These are phyloP conservation scores for Saccharomyces hybrid DNA, from an alignment of 1,139 yeast genomes.

Conservation along the genomic window DNA sequence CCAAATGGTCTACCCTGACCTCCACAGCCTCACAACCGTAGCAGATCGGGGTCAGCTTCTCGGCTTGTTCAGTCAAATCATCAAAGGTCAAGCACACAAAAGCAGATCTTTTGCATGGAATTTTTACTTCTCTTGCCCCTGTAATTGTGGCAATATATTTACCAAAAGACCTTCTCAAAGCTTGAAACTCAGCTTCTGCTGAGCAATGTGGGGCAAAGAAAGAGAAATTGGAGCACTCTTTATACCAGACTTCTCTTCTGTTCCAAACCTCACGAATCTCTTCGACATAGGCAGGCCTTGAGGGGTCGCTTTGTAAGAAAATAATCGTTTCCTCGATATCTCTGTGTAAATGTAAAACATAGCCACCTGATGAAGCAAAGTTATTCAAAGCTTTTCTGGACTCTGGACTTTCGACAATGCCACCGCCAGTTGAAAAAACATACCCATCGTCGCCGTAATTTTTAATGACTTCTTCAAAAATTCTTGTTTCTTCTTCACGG, in stretches of 20 bases:
- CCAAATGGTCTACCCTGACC: slow-evolving; percentile 66
- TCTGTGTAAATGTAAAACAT: slow-evolving; percentile 86
- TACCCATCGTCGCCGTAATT: slow-evolving; percentile 45
- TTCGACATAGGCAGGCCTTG: slow-evolving; percentile 78
- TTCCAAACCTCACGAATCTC: slow-evolving; percentile 80
- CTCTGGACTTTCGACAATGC: slow-evolving; percentile 72
- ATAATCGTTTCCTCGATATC: slow-evolving; percentile 72
- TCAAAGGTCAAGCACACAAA: slow-evolving; percentile 66
- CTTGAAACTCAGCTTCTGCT: slow-evolving; percentile 45
- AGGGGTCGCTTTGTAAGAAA: slow-evolving; percentile 65
- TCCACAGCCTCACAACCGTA: slow-evolving; percentile 79
- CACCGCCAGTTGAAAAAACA: slow-evolving; percentile 93
- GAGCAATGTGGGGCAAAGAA: slow-evolving; percentile 73
- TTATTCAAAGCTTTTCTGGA: slow-evolving; percentile 56
- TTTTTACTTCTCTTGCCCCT: slow-evolving; percentile 40
- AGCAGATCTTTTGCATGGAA: slow-evolving; percentile 54
- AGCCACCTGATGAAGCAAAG: slow-evolving; percentile 45
- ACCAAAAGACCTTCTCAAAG: slow-evolving; percentile 52
- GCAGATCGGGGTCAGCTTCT: slow-evolving; percentile 46
- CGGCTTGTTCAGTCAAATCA: slow-evolving; percentile 43
- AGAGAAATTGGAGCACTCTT: slow-evolving; percentile 68
- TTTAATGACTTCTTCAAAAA: slow-evolving; percentile 46
- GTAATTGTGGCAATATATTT: slow-evolving; percentile 54
- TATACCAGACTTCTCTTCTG: slow-evolving; percentile 73
- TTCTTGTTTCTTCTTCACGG: slow-evolving; percentile 57